Evolutionary conservation across 169 alveolate species (phyloP), one percentile per base, ranked within the genome.

Genomic region (Plasmodium yoelii): DNA sequence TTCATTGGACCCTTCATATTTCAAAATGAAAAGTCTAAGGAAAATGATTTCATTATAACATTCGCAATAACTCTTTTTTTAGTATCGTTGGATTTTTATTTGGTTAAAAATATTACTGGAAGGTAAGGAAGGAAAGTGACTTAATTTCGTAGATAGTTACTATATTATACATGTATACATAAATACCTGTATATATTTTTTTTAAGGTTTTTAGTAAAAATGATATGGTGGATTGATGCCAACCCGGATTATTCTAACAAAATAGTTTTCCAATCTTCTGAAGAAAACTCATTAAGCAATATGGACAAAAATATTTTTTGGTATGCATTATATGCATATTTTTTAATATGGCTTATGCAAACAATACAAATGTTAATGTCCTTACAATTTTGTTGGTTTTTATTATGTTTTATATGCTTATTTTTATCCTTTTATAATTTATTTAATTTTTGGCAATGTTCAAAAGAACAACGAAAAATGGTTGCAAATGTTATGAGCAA

Each of bases 211-310:
- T 53, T 86, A 34, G 91, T 86, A 51, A 86, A 71, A 73, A 86
- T 86, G 91, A 86, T 69, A 46, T 86, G 91, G 91, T 86, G 91
- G 91, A 86, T 70, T 34, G 91, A 86, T 28, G 18, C 74, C n/a
- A 59, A 49, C 15, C 77, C 55, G 4, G 91, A 86, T 39, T 86
- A 86, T 39, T 86, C 91, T n/a, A 86, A 56, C 75, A 86, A 71
- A n/a, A 61, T 86, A 8, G 61, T 86, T 86, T 86, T 69, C 46
- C 51, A 65, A 1, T 44, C 91, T 19, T 70, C 70, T 4, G 87
- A 86, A 47, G 91, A 86, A n/a, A 71, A 19, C 67, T 24, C 47
- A 34, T 5, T 60, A 63, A 86, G 69, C 59, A 63, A 42, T 18
- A 19, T 64, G 28, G 87, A 86, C 8, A 70, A 86, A 64, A 86